Evolutionary conservation across 306 rosid genomes (phyloP), one percentile per base, ranked within the genome.

Genomic region (Pyrus bretschneideri): DNA sequence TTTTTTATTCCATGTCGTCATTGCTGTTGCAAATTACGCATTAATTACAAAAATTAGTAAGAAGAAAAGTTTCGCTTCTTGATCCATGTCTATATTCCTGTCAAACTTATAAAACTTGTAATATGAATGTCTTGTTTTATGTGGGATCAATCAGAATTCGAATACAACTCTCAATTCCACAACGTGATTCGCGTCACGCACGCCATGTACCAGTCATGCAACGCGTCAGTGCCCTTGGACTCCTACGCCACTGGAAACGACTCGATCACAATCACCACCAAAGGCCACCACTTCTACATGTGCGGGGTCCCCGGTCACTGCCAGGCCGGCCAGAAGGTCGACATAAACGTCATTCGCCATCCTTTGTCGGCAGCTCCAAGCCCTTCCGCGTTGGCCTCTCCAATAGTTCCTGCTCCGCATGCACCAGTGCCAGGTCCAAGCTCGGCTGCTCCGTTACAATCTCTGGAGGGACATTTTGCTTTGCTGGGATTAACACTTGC

Each of bases 261-360:
- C 81, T 12, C 93, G 59, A 84, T 90, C 51, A 72, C 78, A 15
- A 83, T 95, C 74, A 85, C 68, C 18, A 79, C 71, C 21, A 70
- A 82, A 76, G 97, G 98, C 59, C 97, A 95, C 63, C 97, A 95
- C 68, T 92, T 86, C 81, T 92, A 86, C 83, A 27, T 95, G 61
- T 95, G 98, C 59, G 98, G 97, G 1, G 91, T 90, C 22, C 96
- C 97, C 14, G 97, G 98, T 10, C 98, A 95, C 70, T 95, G 98
- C 70, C 87, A 90, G 79, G 82, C 89, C 25, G 93, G 97, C 19
- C 96, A 88, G 71, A 92, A 87, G 85, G 86, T 92, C 52, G 93
- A 92, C 77, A 87, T 92, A 31, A 90, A 92, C 14, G 96, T 86
- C 44, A 82, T 77, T 6, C 85, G 63, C 63, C 77, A 67, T 64